These are phyloP conservation scores for Kwoniella pini DNA, from an alignment of 768 basidiomycete species.

Conservation along the genomic window DNA sequence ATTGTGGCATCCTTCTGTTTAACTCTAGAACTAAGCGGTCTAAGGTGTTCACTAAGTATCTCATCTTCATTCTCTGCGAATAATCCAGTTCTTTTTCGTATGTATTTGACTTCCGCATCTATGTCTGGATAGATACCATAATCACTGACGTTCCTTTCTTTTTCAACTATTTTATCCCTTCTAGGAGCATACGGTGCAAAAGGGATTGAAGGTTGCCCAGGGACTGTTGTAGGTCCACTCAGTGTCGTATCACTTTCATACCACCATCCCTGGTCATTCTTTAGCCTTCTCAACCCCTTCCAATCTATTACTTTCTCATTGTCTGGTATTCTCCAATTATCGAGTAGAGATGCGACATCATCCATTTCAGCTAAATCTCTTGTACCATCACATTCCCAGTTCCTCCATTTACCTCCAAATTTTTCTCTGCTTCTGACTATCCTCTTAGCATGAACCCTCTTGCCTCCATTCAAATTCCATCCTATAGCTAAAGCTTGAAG, in stretches of 20 bases:
- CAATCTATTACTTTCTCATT: slow-evolving; percentile 37
- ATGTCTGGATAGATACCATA: slow-evolving; percentile 38
- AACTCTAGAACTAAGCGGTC: slow-evolving; percentile 20
- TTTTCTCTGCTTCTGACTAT: slow-evolving; percentile 45
- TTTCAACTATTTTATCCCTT: slow-evolving; percentile 14
- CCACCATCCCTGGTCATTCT: slow-evolving; percentile 21
- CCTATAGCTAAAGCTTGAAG: slow-evolving; percentile 43
- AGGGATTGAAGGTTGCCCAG: slow-evolving; percentile 39
- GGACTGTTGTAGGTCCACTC: slow-evolving; percentile 20
- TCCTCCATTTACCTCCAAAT: slow-evolving; percentile 52
- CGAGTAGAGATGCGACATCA: slow-evolving; percentile 33
- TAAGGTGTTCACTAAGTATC: slow-evolving; percentile 24
- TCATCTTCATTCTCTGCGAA: slow-evolving; percentile 19
- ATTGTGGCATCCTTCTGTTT: not conserved
- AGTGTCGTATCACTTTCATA: slow-evolving; percentile 38
- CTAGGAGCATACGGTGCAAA: slow-evolving; percentile 28
- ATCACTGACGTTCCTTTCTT: slow-evolving; percentile 21
- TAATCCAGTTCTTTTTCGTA: slow-evolving; percentile 15
- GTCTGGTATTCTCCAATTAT: slow-evolving; percentile 7
- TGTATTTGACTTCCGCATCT: slow-evolving; percentile 26
- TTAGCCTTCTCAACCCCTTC: slow-evolving; percentile 22
- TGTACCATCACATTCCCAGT: slow-evolving; percentile 46
- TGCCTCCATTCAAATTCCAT: slow-evolving; percentile 49
- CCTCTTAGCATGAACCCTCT: slow-evolving; percentile 37
- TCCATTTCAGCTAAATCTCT: slow-evolving; percentile 51